Conservation (phyloP, 208 protist genomes). For the Leishmania amazonensis region DNA sequence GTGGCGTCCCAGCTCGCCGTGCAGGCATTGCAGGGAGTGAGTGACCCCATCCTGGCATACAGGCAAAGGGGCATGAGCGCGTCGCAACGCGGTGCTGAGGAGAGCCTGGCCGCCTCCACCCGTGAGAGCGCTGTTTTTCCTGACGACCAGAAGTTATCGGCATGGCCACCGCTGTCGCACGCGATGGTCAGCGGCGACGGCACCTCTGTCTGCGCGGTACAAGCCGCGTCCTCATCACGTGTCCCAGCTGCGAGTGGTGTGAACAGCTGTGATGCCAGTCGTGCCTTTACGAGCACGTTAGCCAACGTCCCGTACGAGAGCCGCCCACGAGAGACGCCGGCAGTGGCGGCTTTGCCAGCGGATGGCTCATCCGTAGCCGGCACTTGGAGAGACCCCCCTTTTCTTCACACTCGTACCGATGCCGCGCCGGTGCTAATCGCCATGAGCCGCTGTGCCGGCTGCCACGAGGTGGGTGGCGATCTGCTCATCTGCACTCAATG, state of each 20-base stretch:
- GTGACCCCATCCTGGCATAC: background rate
- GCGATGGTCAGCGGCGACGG: background rate
- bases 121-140: conserved; percentile 8
- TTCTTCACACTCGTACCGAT: background rate
- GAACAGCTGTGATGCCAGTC: background rate
- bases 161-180: background rate
- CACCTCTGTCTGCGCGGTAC: background rate
- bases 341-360: background rate
- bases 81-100: background rate
- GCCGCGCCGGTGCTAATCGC: background rate
- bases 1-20: conserved; percentile 6
- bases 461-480: conserved; percentile 54
- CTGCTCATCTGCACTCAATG: conserved; percentile 67
- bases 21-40: conserved; percentile 6
- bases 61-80: background rate
- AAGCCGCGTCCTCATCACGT: background rate
- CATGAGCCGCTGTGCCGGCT: conserved; percentile 20
- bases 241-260: background rate
- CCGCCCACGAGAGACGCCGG: background rate
- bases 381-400: background rate
- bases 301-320: conserved; percentile 18
- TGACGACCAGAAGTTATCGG: background rate
- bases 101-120: background rate
- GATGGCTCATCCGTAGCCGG: background rate
- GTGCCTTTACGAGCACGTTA: conserved; percentile 19